Evolutionary conservation across 768 basidiomycete genomes (phyloP).

Genomic region (Trichaptum fuscoviolaceum): DNA sequence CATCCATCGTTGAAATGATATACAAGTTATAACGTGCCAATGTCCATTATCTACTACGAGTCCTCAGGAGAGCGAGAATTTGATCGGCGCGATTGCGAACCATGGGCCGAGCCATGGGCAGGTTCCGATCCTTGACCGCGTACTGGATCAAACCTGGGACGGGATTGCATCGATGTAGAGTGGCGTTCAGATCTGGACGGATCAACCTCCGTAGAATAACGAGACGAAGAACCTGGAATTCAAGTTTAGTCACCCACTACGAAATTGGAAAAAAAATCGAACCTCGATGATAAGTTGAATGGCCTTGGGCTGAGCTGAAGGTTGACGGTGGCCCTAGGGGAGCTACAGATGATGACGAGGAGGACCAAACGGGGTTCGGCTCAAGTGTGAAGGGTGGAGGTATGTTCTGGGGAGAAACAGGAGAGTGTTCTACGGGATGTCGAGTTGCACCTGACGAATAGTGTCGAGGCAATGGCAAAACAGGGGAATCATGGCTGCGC

Average conservation of each 20-base stretch:
- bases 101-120: not conserved
- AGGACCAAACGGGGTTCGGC: constrained; percentile 64
- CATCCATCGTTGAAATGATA: not conserved
- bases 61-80: not conserved
- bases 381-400: constrained; percentile 62
- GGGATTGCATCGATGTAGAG: not conserved
- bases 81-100: not conserved
- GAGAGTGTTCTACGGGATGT: constrained; percentile 15
- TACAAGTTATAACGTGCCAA: not conserved
- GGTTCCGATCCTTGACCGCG: not conserved
- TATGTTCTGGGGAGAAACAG: constrained; percentile 18
- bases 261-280: not conserved
- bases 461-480: not conserved
- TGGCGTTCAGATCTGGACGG: not conserved
- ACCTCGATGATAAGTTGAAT: not conserved
- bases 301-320: not conserved
- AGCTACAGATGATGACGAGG: constrained; percentile 31
- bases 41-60: not conserved
- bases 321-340: constrained; percentile 19
- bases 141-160: not conserved
- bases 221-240: not conserved
- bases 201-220: not conserved
- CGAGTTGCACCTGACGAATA: constrained; percentile 7
- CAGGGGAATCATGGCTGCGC: not conserved
- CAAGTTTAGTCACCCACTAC: not conserved